Percentiles rank a stretch among this genome's conserved stretches.
phyloP scores from a whole-genome alignment of 192 early-diverging fungal genomes.

The Coemansia sp. region DNA sequence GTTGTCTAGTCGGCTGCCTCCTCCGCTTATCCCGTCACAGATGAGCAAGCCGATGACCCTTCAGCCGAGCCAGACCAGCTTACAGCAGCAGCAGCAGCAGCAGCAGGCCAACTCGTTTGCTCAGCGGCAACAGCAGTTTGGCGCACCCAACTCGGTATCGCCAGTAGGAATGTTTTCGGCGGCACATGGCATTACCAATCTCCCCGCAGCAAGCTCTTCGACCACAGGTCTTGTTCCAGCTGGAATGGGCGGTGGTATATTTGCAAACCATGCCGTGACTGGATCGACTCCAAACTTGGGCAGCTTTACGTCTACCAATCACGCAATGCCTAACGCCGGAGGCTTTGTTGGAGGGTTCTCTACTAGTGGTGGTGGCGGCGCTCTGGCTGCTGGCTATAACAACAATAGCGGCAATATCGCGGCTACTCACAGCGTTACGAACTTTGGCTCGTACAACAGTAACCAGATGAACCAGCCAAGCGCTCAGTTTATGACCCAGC shows the following conservation, averaged over 20 bases:
- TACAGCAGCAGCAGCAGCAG: conserved; percentile 19
- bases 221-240: conserved; percentile 16
- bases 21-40: conserved; percentile 43
- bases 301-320: conserved; percentile 23
- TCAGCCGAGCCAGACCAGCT: conserved; percentile 9
- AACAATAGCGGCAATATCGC: conserved; percentile 11
- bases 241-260: conserved; percentile 14
- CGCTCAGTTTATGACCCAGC: conserved; percentile 20
- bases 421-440: conserved; percentile 38
- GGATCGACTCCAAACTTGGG: conserved; percentile 54
- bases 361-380: neutral
- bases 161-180: conserved; percentile 23
- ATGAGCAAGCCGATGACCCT: conserved; percentile 18
- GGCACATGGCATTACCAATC: conserved; percentile 24
- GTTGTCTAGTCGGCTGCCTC: conserved; percentile 43
- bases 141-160: neutral
- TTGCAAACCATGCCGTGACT: conserved; percentile 31
- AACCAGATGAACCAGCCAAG: conserved; percentile 13
- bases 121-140: conserved; percentile 23
- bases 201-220: conserved; percentile 42
- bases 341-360: neutral
- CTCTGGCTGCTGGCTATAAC: conserved; percentile 14
- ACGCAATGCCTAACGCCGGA: neutral
- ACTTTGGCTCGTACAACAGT: conserved; percentile 30
- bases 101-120: conserved; percentile 3